Base-by-base conservation (phyloP, 2,329 filamentous ascomycete genomes). In the Fusarium pseudonygamai region DNA sequence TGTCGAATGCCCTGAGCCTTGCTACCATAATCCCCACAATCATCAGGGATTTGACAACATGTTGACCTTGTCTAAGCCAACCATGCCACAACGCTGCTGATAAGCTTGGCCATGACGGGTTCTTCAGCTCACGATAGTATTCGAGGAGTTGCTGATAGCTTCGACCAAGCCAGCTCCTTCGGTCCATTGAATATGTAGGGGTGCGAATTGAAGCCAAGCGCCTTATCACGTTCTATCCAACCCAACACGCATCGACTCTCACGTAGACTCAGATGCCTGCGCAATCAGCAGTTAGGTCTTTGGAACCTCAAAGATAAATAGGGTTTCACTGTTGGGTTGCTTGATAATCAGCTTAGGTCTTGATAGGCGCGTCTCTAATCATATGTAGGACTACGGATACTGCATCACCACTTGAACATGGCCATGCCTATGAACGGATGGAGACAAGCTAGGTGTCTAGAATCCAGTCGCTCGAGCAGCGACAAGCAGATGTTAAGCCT, bases 191-290 rank as follows among this genome's bases (percentile, higher is more conserved):
- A 40, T 28, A 49, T n/a, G 28, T 26, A 32, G 24, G 20, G 50
- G 30, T 40, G 50, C 50, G 45, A 61, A 47, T 64, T 26, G 57
- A 58, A 55, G 43, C n/a, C 43, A 40, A 46, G 30, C 11, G 18
- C 37, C 46, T 68, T 68, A 55, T 74, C 67, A 60, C 57, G 47
- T 64, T 71, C 59, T 53, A 42, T 46, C 46, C 49, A 42, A 36
- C 22, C 39, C 40, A 55, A 26, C 36, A 34, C 26, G 56, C 34
- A 28, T 53, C 57, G 39, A 55, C 57, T 43, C 58, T 71, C 30
- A 26, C 34, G 9, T 22, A 53, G 24, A 22, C 50, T 37, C 34
- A 22, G 42, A 43, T 15, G 20, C 14, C 28, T 10, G 12, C 26
- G 60, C 34, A 59, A 55, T 37, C n/a, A 36, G 45, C 34, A 55